phyloP scores from a whole-genome alignment of 2,329 filamentous ascomycete species.

The Alternaria tenuissima region DNA sequence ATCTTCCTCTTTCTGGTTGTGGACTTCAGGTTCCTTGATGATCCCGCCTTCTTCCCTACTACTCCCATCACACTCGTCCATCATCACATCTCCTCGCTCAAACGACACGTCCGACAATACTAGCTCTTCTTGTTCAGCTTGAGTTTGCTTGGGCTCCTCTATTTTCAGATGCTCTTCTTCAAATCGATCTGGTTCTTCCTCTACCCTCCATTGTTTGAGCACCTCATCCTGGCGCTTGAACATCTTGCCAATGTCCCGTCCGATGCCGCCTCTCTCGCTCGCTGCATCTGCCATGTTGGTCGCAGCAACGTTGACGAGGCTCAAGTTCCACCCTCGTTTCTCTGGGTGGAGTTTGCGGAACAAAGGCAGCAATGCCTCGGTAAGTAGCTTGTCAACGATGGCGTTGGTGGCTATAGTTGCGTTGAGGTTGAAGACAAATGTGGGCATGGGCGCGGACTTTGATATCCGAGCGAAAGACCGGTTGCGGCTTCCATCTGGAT shows the following conservation, averaged over 20 bases:
- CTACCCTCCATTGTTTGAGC: conserved; percentile 71
- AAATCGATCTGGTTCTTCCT: conserved; percentile 23
- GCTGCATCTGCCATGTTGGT: conserved; percentile 75
- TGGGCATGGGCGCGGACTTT: conserved; percentile 75
- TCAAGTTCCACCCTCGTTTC: conserved; percentile 77
- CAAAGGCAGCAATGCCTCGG: conserved; percentile 72
- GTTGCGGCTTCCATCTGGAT: conserved; percentile 62
- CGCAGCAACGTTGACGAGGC: conserved; percentile 85
- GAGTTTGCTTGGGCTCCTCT: neutral
- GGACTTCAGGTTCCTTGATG: neutral
- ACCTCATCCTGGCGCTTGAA: conserved; percentile 77
- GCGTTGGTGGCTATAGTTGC: conserved; percentile 55
- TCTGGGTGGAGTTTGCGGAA: conserved; percentile 78
- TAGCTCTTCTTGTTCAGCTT: neutral
- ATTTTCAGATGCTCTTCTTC: conserved; percentile 8
- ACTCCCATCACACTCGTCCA: neutral
- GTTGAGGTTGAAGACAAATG: conserved; percentile 73
- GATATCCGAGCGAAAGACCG: conserved; percentile 75
- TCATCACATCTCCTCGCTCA: neutral
- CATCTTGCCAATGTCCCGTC: conserved; percentile 83
- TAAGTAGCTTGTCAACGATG: conserved; percentile 73
- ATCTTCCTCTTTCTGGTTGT: neutral
- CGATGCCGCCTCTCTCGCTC: conserved; percentile 58
- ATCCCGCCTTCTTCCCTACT: neutral
- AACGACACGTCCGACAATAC: neutral